Percentiles rank a stretch among this genome's conserved stretches.
Conservation (phyloP, 108 stramenopile species). For the Aurantiochytrium sp. region DNA sequence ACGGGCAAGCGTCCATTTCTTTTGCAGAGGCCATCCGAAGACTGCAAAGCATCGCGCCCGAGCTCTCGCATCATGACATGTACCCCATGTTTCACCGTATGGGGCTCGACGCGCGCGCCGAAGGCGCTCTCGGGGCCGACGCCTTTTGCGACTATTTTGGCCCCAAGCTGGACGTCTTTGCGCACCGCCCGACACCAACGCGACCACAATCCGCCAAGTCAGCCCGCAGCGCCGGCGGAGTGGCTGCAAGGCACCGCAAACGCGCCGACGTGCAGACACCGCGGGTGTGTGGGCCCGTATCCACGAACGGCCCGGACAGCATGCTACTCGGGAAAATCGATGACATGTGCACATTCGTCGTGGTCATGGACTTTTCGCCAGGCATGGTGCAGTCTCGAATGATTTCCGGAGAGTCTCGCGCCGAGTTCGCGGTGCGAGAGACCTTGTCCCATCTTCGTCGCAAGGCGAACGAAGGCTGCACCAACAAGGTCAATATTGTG, state of each 20-base stretch:
- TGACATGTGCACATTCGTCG: not conserved
- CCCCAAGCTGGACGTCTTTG: not conserved
- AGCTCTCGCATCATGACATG: not conserved
- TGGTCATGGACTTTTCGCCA: not conserved
- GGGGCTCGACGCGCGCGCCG: not conserved
- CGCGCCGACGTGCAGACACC: not conserved
- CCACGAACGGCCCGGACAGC: not conserved
- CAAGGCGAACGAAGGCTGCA: not conserved
- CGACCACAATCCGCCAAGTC: not conserved
- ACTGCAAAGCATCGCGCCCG: not conserved
- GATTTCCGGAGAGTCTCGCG: not conserved
- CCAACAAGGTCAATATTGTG: not conserved
- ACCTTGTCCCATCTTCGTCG: not conserved
- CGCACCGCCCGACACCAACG: not conserved
- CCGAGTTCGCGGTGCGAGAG: not conserved
- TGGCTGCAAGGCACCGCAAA: not conserved
- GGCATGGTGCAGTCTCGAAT: not conserved
- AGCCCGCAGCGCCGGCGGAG: not conserved
- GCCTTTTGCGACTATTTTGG: not conserved
- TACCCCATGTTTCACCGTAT: slow-evolving; percentile 10
- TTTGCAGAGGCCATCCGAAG: not conserved
- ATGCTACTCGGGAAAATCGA: not conserved
- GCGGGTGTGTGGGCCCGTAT: no score
- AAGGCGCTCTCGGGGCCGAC: not conserved
- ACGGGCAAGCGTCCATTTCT: not conserved